Conservation (phyloP, 2,329 filamentous ascomycete genomes). For the Ophiocordyceps robertsii region DNA sequence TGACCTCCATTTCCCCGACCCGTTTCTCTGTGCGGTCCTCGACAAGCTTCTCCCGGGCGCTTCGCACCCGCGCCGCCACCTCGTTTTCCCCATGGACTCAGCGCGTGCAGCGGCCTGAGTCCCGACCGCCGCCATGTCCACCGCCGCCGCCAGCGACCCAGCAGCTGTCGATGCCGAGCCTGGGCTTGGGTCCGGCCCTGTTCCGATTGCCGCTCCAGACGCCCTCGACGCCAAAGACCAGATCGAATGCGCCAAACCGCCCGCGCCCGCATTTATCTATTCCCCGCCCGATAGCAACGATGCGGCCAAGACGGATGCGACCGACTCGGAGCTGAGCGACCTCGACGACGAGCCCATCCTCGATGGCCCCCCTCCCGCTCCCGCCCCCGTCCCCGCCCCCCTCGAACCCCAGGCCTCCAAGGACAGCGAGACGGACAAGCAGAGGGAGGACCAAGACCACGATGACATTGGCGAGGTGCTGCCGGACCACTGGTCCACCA, state of each 20-base stretch:
- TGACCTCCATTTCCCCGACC: not conserved
- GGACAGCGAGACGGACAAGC: slow-evolving; percentile 8
- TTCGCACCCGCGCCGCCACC: slow-evolving; percentile 1
- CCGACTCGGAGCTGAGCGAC: slow-evolving; percentile 54
- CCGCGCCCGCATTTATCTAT: slow-evolving; percentile 35
- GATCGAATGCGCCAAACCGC: slow-evolving; percentile 20
- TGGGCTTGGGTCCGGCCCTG: slow-evolving; percentile 2
- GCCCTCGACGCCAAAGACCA: slow-evolving; percentile 13
- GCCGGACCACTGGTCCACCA: slow-evolving; percentile 83
- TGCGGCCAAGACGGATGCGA: slow-evolving; percentile 42
- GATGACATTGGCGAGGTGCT: slow-evolving; percentile 65
- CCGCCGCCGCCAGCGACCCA: slow-evolving; percentile 35
- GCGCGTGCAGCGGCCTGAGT: slow-evolving; percentile 22
- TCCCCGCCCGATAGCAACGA: slow-evolving; percentile 53
- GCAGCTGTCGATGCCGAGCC: slow-evolving; percentile 16
- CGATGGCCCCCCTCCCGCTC: slow-evolving; percentile 15
- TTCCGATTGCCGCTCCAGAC: slow-evolving; percentile 6
- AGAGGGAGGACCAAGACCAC: slow-evolving; percentile 20
- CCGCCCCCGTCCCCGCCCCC: slow-evolving; percentile 7
- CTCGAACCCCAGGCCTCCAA: slow-evolving; percentile 9
- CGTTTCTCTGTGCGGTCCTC: slow-evolving; percentile 2
- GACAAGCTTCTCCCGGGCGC: not conserved
- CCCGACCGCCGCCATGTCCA: slow-evolving; percentile 34
- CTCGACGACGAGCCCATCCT: slow-evolving; percentile 41
- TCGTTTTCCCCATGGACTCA: slow-evolving; percentile 17